Base-by-base conservation (phyloP, 2,329 filamentous ascomycete genomes). In the Colletotrichum horii region DNA sequence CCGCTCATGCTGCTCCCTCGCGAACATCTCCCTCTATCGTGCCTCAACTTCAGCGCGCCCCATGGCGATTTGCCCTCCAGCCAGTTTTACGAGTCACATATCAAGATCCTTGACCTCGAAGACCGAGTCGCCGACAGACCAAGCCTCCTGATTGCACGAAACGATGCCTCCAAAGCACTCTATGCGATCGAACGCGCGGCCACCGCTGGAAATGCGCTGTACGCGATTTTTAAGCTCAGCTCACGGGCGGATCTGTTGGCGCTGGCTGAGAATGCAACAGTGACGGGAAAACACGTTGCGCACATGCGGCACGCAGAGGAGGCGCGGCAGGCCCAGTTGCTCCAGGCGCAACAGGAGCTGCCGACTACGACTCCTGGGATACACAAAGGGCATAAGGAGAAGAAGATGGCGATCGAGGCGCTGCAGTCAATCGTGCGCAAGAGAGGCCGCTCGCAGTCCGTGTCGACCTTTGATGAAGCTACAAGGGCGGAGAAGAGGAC, bases 161-260 rank as follows among this genome's bases (percentile, higher is more conserved):
- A 90, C 60, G 90, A 93, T 58, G 85, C 88, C 30, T 89, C 87
- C 76, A 86, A 87, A 71, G 86, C 85, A 43, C 77, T 91, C 0
- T 94, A 91, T 81, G 93, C 89, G 15, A 84, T 95, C n/a, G 94
- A 96, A 84, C 88, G 91, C 28, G 91, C 94, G 43, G 85, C 88
- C 19, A 83, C 85, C 62, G 30, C 30, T 7, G 56, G 48, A 16
- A 30, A 56, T n/a, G 89, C 89, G 1, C 85, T 93, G 5, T 96
- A 94, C 81, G 90, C 91, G 14, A 82, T 95, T 30, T 96, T 93
- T 82, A 92, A 90, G 79, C 85, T 97, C 58, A 93, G 91, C 3
- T 83, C 86, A 24, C 95, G 93, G 93, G 88, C 94, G 26, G 89
- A 92, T 76, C 81, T 93, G 67, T 87, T 89, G 43, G 84, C 87